Conservation (phyloP, 1,139 yeast species). For the Sugiyamaella neomexicana region DNA sequence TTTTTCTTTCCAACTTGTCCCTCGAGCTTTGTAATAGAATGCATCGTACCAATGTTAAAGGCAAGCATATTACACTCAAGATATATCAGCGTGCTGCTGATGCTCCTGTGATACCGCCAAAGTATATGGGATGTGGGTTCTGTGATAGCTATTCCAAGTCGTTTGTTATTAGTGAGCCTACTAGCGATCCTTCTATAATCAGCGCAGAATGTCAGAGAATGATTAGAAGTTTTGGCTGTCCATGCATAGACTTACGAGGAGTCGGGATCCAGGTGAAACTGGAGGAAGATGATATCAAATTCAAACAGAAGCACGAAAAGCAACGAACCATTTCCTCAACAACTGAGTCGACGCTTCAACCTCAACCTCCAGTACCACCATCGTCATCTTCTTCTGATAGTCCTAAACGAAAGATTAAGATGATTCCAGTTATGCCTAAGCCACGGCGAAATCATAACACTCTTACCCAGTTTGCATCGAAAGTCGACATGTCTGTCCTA, state of each 20-base stretch:
- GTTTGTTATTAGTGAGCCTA: constrained; percentile 60
- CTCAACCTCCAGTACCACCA: constrained; percentile 1
- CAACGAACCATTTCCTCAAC: constrained; percentile 6
- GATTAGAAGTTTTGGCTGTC: constrained; percentile 57
- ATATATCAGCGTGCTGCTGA: constrained; percentile 60
- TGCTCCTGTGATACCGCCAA: constrained; percentile 75
- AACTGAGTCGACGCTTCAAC: background rate
- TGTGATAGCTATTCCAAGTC: constrained; percentile 67
- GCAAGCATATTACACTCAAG: constrained; percentile 62
- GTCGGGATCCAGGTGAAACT: constrained; percentile 69
- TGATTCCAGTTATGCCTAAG: constrained; percentile 13
- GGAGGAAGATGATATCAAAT: constrained; percentile 11
- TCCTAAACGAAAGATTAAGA: constrained; percentile 6
- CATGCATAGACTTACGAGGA: constrained; percentile 74
- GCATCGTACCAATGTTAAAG: constrained; percentile 48
- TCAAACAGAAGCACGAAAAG: constrained; percentile 1
- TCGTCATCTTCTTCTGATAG: background rate
- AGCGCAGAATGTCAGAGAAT: constrained; percentile 61
- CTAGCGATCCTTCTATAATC: constrained; percentile 62
- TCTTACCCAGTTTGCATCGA: constrained; percentile 15
- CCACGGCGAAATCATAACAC: constrained; percentile 11
- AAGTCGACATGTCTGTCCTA: constrained; percentile 19
- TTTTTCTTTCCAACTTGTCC: constrained; percentile 58
- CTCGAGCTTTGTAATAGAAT: constrained; percentile 61
- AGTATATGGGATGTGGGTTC: constrained; percentile 78